Conservation (phyloP, 1,284 basidiomycete genomes). For the Rhodotorula sp. region DNA sequence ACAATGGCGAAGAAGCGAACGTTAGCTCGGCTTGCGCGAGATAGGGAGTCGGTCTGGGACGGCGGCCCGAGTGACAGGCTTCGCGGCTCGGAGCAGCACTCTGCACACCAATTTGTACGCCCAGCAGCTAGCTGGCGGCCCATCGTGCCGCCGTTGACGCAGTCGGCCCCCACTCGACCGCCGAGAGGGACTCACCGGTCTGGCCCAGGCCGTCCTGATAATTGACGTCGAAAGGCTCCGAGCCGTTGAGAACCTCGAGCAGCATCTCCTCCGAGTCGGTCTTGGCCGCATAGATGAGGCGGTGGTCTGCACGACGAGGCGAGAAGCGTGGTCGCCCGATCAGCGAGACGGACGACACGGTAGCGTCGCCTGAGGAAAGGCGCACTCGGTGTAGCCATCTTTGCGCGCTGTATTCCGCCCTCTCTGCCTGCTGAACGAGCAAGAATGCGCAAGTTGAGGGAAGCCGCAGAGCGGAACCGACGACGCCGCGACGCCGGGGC, state of each 20-base stretch:
- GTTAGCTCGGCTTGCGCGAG: not conserved
- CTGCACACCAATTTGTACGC: no score
- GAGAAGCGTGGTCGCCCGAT: not conserved
- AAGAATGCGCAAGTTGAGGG: no score
- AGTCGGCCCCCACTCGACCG: not conserved
- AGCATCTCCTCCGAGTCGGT: slow-evolving; percentile 71
- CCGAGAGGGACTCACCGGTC: slow-evolving; percentile 23
- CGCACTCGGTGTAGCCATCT: slow-evolving; percentile 19
- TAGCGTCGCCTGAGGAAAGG: no score
- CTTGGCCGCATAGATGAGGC: slow-evolving; percentile 71
- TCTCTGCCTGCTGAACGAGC: not conserved
- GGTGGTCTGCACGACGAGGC: slow-evolving; percentile 61
- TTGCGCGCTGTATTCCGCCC: no score
- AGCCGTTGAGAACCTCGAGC: slow-evolving; percentile 60
- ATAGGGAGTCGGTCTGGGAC: no score
- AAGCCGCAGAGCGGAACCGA: no score
- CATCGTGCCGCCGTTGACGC: not conserved
- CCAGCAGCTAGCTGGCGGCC: no score
- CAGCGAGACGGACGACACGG: not conserved
- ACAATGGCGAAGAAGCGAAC: not conserved
- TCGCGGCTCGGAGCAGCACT: no score
- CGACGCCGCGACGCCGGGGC: no score
- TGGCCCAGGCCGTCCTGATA: slow-evolving; percentile 62
- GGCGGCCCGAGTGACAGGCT: no score
- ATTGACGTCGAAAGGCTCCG: slow-evolving; percentile 63